These are phyloP conservation scores for Ascochyta clinopodiicola DNA, from an alignment of 2,329 filamentous ascomycete species.

Conservation along the genomic window DNA sequence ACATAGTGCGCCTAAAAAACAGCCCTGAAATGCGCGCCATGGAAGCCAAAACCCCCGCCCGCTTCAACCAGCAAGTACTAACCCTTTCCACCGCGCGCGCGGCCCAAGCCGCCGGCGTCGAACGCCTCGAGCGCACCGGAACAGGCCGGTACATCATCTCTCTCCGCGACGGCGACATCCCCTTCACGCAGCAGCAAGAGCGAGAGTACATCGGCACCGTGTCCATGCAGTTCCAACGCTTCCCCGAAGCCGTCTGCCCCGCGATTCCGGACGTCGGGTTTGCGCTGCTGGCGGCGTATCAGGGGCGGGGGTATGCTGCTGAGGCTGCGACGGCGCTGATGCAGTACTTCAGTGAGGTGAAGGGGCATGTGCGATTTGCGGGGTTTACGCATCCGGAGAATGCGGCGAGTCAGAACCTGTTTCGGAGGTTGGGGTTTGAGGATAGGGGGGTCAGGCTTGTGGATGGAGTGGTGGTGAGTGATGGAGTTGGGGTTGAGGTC, in stretches of 20 bases:
- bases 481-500: background rate
- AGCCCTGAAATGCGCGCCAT: constrained; percentile 13
- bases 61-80: background rate
- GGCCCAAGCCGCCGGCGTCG: constrained; percentile 12
- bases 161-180: constrained; percentile 5
- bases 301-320: constrained; percentile 30
- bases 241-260: constrained; percentile 19
- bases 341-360: constrained; percentile 14
- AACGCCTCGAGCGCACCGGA: constrained; percentile 30
- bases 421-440: constrained; percentile 30
- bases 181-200: background rate
- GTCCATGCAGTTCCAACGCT: constrained; percentile 32
- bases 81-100: constrained; percentile 21
- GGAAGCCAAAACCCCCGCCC: background rate
- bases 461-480: constrained; percentile 8
- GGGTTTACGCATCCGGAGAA: constrained; percentile 28
- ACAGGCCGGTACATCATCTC: constrained; percentile 39
- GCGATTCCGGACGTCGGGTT: constrained; percentile 34
- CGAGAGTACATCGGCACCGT: constrained; percentile 25
- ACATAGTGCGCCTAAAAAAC: constrained; percentile 14
- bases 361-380: constrained; percentile 15
- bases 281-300: constrained; percentile 12
- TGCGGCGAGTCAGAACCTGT: constrained; percentile 23
- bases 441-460: constrained; percentile 20
- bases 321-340: constrained; percentile 26